Conservation (phyloP, 1,284 basidiomycete species). For the Acaromyces ingoldii region DNA sequence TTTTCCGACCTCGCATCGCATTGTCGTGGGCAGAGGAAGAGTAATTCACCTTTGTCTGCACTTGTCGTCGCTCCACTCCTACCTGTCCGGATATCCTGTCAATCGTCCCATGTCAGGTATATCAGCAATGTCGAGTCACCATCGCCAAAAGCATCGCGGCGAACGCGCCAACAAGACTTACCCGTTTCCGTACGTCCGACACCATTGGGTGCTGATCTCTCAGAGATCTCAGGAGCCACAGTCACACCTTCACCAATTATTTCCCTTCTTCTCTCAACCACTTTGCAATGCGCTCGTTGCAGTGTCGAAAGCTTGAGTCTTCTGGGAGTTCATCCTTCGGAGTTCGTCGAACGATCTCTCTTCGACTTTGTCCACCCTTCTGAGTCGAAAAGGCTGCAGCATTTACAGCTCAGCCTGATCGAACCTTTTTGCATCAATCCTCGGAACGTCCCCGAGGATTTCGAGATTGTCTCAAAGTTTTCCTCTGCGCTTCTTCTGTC, state of each 20-base stretch:
- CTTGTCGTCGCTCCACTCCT: too few relatives aligned
- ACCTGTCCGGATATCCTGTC: too few relatives aligned
- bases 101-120: not conserved
- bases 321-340: slow-evolving; percentile 23
- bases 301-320: slow-evolving; percentile 23
- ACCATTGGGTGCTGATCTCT: too few relatives aligned
- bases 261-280: slow-evolving; percentile 32
- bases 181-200: too few relatives aligned
- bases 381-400: slow-evolving; percentile 12
- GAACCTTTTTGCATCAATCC: slow-evolving; percentile 24
- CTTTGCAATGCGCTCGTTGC: slow-evolving; percentile 24
- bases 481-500: slow-evolving; percentile 20
- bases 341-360: slow-evolving; percentile 23
- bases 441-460: slow-evolving; percentile 18
- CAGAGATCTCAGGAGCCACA: too few relatives aligned
- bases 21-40: too few relatives aligned
- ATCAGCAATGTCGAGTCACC: too few relatives aligned
- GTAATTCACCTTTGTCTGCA: too few relatives aligned
- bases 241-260: slow-evolving; percentile 21
- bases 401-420: slow-evolving; percentile 24
- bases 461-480: slow-evolving; percentile 21
- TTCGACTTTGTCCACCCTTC: slow-evolving; percentile 31
- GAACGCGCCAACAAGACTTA: too few relatives aligned
- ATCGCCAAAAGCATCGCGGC: too few relatives aligned
- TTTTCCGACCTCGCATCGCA: too few relatives aligned